Evolutionary conservation across 441 rosid genomes (phyloP).

Genomic region (Populus hybrid): DNA sequence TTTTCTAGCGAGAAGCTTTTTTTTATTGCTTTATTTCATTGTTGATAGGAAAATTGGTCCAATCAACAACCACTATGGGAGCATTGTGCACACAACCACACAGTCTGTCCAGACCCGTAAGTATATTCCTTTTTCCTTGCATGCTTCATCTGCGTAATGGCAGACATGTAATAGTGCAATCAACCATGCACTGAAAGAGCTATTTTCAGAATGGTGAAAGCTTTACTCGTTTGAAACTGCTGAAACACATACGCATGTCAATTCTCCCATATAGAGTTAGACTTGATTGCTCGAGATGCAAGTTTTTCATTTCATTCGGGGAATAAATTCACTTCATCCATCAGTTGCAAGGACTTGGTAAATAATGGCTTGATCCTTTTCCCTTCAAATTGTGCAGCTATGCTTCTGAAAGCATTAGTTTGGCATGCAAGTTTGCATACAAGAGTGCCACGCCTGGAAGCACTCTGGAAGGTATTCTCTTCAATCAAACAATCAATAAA

Average conservation of each 20-base stretch:
- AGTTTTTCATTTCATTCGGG: not conserved
- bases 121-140: slow-evolving; percentile 17
- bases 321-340: slow-evolving; percentile 1
- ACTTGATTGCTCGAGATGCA: not conserved
- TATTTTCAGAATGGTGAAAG: not conserved
- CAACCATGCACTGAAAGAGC: not conserved
- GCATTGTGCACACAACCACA: slow-evolving; percentile 45
- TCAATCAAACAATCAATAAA: not conserved
- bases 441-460: slow-evolving; percentile 80
- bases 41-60: slow-evolving; percentile 59
- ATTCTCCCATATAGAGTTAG: not conserved
- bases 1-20: not conserved
- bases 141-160: not conserved
- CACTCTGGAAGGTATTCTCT: slow-evolving; percentile 59
- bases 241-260: not conserved
- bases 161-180: not conserved
- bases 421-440: slow-evolving; percentile 91
- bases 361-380: slow-evolving; percentile 5
- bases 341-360: not conserved
- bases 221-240: not conserved
- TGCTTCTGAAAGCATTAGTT: slow-evolving; percentile 75
- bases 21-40: slow-evolving; percentile 8
- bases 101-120: slow-evolving; percentile 74
- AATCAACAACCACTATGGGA: slow-evolving; percentile 54
- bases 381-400: slow-evolving; percentile 45